These are phyloP conservation scores for Blepharisma undulans DNA, from an alignment of 169 alveolate species.

Conservation along the genomic window DNA sequence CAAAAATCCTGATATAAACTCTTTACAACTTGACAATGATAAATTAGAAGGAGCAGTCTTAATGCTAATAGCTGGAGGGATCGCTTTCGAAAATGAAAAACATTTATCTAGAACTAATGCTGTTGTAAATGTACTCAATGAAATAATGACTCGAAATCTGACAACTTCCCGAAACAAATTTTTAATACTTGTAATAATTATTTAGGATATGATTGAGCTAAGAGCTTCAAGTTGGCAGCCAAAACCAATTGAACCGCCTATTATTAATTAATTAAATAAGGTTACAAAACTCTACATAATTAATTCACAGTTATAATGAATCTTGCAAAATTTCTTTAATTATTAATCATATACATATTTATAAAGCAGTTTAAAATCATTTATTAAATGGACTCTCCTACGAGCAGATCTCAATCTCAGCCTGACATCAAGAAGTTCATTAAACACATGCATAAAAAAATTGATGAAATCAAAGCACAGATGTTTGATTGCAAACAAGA, in stretches of 20 bases:
- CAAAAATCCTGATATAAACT: background rate
- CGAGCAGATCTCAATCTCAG: background rate
- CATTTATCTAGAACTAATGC: background rate
- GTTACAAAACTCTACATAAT: no score
- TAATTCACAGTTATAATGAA: no score
- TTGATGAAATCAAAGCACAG: slow-evolving; percentile 27
- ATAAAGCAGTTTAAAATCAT: background rate
- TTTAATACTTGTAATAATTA: background rate
- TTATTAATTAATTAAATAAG: no score
- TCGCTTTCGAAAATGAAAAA: slow-evolving; percentile 6
- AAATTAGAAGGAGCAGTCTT: slow-evolving; percentile 35
- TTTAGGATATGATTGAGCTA: background rate
- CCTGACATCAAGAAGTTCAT: slow-evolving; percentile 29
- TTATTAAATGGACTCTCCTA: background rate
- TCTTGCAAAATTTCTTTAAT: no score
- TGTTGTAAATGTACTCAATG: background rate
- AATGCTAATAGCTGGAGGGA: background rate
- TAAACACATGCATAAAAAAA: background rate
- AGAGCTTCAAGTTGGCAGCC: background rate
- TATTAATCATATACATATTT: background rate
- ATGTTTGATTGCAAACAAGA: slow-evolving; percentile 57
- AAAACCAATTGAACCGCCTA: background rate
- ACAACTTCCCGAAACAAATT: background rate
- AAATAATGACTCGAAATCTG: background rate
- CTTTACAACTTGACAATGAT: background rate